A percentile compares a stretch with the other conserved stretches of the same genome.
phyloP scores from a whole-genome alignment of 768 basidiomycete genomes.

The Tricholoma sp. region DNA sequence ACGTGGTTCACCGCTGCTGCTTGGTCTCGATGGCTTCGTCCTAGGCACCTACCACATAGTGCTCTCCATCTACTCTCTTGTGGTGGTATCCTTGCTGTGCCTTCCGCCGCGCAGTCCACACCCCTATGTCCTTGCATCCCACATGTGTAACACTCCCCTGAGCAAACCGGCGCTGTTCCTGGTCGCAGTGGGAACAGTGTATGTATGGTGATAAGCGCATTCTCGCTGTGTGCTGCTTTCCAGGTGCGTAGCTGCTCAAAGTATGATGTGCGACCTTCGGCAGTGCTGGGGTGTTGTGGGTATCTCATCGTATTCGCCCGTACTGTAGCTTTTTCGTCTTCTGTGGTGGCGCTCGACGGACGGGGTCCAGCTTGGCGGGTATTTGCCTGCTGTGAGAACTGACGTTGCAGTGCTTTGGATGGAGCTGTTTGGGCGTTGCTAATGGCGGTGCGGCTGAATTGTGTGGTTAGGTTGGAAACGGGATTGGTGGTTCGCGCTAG shows the following conservation, averaged over 20 bases:
- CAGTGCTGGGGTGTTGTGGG: too few relatives aligned
- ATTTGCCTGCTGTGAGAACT: neutral
- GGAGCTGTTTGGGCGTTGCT: too few relatives aligned
- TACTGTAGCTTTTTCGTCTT: neutral
- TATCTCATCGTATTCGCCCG: neutral
- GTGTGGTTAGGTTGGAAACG: neutral
- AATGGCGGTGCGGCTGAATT: neutral
- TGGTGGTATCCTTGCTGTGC: too few relatives aligned
- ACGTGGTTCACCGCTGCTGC: too few relatives aligned
- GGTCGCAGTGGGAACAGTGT: conserved; percentile 4
- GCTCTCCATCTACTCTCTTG: too few relatives aligned
- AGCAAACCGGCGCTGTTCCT: conserved; percentile 8
- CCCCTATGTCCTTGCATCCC: neutral
- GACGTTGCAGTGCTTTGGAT: neutral
- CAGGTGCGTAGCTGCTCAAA: neutral
- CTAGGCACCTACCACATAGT: too few relatives aligned
- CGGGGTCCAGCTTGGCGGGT: neutral
- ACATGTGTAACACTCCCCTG: conserved; percentile 12
- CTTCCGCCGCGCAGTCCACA: too few relatives aligned
- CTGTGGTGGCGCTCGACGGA: neutral
- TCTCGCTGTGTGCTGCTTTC: neutral
- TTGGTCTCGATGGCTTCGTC: too few relatives aligned
- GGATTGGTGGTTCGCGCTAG: neutral
- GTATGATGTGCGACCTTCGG: neutral
- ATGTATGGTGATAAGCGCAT: conserved; percentile 9